Percentiles rank a stretch among this genome's conserved stretches.
Conservation (phyloP, 495 filamentous ascomycete species). For the Niebla homalea region DNA sequence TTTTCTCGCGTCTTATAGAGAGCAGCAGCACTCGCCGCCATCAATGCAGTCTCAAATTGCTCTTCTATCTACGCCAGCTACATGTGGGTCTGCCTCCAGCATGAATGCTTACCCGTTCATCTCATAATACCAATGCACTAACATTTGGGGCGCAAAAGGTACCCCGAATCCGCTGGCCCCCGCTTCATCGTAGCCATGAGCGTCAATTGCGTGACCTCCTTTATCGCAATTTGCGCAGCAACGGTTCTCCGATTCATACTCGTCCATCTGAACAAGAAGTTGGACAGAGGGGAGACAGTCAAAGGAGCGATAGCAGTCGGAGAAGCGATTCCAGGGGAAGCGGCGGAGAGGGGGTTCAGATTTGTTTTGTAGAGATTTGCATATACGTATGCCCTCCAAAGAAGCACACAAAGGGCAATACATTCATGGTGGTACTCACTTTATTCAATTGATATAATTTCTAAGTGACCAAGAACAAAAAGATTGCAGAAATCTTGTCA, state of each 20-base stretch:
- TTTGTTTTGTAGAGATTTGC: slow-evolving; percentile 36
- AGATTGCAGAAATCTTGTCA: too few species aligned
- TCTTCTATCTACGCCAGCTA: slow-evolving; percentile 64
- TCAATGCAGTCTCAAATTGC: slow-evolving; percentile 69
- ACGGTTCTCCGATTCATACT: slow-evolving; percentile 52
- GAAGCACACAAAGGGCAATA: too few species aligned
- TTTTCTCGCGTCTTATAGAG: slow-evolving; percentile 24
- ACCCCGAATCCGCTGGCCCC: slow-evolving; percentile 35
- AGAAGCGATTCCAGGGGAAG: slow-evolving; percentile 36
- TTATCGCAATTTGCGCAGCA: slow-evolving; percentile 53
- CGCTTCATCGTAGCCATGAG: slow-evolving; percentile 51
- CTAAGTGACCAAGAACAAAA: too few species aligned
- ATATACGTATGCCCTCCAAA: background rate
- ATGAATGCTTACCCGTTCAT: too few species aligned
- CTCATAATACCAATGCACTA: too few species aligned
- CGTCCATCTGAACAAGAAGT: slow-evolving; percentile 55
- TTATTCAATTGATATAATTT: too few species aligned
- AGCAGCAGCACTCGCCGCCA: slow-evolving; percentile 65
- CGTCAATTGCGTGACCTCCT: slow-evolving; percentile 56
- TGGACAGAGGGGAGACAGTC: slow-evolving; percentile 41
- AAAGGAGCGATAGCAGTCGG: slow-evolving; percentile 25
- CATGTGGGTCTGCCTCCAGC: too few species aligned
- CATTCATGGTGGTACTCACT: too few species aligned
- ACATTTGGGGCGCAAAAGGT: too few species aligned
- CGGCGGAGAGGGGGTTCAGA: slow-evolving; percentile 47